Conservation (phyloP, 2,329 filamentous ascomycete genomes). For the Zarea fungicola region DNA sequence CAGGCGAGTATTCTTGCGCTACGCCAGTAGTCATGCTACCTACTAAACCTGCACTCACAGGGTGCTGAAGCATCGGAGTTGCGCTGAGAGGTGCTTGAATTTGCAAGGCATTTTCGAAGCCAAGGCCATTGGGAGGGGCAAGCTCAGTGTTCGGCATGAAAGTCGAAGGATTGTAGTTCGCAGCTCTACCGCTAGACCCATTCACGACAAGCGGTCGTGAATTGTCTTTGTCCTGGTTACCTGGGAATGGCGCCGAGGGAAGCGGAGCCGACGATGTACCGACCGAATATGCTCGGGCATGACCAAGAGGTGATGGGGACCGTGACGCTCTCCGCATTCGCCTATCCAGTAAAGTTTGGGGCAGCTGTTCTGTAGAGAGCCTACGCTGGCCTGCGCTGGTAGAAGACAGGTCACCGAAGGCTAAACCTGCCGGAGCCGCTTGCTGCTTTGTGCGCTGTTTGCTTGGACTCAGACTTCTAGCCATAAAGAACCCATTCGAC, state of each 20-base stretch:
- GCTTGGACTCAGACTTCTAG: conserved; percentile 23
- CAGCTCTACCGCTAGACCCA: conserved; percentile 37
- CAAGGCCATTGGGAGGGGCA: neutral
- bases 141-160: conserved; percentile 2
- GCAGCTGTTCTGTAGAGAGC: conserved; percentile 49
- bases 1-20: conserved; percentile 23
- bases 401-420: conserved; percentile 43
- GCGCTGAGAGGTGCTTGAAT: conserved; percentile 1
- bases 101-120: conserved; percentile 9
- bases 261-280: conserved; percentile 36
- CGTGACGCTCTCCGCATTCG: conserved; percentile 49
- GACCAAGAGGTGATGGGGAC: conserved; percentile 52
- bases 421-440: conserved; percentile 31
- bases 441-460: conserved; percentile 21
- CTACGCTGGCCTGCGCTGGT: conserved; percentile 38
- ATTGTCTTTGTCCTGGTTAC: conserved; percentile 27
- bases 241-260: conserved; percentile 33
- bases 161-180: conserved; percentile 11
- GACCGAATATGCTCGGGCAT: conserved; percentile 39
- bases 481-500: conserved; percentile 22
- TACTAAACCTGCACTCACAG: conserved; percentile 16
- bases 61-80: neutral
- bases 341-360: conserved; percentile 48
- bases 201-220: conserved; percentile 50
- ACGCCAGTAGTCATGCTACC: neutral